Conservation (phyloP, 495 filamentous ascomycete genomes). For the Amniculicola lignicola region DNA sequence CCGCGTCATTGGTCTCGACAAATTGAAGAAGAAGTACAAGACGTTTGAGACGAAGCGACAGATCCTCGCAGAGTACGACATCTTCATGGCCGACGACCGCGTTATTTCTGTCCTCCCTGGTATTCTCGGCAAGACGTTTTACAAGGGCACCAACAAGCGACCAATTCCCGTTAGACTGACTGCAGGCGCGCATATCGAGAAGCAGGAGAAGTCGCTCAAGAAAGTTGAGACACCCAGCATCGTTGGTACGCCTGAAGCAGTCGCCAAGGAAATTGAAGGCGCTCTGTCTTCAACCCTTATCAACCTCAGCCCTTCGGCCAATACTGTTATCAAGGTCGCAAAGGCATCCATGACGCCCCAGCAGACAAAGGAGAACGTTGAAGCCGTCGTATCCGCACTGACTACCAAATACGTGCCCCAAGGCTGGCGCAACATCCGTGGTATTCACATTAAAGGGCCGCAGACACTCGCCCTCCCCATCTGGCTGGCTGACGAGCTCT, state of each 20-base stretch:
- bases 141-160: slow-evolving; percentile 70
- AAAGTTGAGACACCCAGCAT: slow-evolving; percentile 64
- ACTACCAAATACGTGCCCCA: slow-evolving; percentile 75
- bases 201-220: slow-evolving; percentile 46
- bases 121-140: slow-evolving; percentile 82
- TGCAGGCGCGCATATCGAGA: slow-evolving; percentile 30
- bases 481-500: slow-evolving; percentile 87
- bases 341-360: slow-evolving; percentile 68
- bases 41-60: slow-evolving; percentile 81
- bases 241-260: slow-evolving; percentile 47
- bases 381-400: slow-evolving; percentile 63
- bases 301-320: slow-evolving; percentile 58
- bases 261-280: slow-evolving; percentile 69
- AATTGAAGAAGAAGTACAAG: slow-evolving; percentile 82
- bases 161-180: slow-evolving; percentile 71
- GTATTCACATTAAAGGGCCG: slow-evolving; percentile 83
- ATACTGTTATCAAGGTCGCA: slow-evolving; percentile 49
- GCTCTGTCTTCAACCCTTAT: slow-evolving; percentile 68
- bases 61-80: slow-evolving; percentile 75
- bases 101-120: slow-evolving; percentile 73
- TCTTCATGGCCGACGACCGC: slow-evolving; percentile 84
- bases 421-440: slow-evolving; percentile 78
- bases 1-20: slow-evolving; percentile 70
- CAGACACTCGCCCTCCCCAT: slow-evolving; percentile 83
- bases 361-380: slow-evolving; percentile 74